A percentile compares a stretch with the other conserved stretches of the same genome.
phyloP scores from a whole-genome alignment of 352 stramenopile genomes.

The Peronospora farinosa region DNA sequence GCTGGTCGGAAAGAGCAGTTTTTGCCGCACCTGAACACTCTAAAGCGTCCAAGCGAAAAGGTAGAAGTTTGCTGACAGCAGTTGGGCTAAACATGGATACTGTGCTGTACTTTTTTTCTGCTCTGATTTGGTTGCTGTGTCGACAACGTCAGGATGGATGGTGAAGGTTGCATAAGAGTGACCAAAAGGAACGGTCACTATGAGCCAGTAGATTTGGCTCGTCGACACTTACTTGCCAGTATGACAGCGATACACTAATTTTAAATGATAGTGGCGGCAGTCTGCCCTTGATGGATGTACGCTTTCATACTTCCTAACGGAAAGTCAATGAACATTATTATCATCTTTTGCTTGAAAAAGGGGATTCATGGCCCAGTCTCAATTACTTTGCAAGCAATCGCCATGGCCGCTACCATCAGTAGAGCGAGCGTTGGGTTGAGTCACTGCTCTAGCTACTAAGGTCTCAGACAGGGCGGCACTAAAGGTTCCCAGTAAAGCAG shows the following conservation, averaged over 20 bases:
- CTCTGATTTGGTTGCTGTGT: slow-evolving; percentile 5
- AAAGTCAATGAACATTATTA: too few species aligned
- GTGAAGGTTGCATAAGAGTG: slow-evolving; percentile 11
- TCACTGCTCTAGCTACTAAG: neutral
- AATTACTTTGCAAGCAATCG: slow-evolving; percentile 19
- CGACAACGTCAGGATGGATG: slow-evolving; percentile 9
- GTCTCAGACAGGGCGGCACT: neutral
- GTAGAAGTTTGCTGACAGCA: neutral
- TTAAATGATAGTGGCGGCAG: neutral
- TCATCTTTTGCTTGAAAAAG: too few species aligned
- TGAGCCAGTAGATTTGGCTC: neutral
- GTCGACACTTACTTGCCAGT: neutral
- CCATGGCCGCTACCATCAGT: slow-evolving; percentile 11
- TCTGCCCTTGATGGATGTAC: slow-evolving; percentile 1
- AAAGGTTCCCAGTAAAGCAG: slow-evolving; percentile 1
- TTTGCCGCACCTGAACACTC: slow-evolving; percentile 2
- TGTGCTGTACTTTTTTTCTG: neutral
- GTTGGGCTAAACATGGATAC: neutral
- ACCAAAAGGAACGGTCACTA: neutral
- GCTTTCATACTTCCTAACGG: too few species aligned
- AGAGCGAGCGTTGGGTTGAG: neutral
- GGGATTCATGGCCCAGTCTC: too few species aligned
- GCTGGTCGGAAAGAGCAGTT: slow-evolving; percentile 10
- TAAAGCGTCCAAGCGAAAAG: neutral
- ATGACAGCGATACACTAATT: neutral